Conservation (phyloP, 2,329 filamentous ascomycete genomes). For the Aureobasidium melanogenum region DNA sequence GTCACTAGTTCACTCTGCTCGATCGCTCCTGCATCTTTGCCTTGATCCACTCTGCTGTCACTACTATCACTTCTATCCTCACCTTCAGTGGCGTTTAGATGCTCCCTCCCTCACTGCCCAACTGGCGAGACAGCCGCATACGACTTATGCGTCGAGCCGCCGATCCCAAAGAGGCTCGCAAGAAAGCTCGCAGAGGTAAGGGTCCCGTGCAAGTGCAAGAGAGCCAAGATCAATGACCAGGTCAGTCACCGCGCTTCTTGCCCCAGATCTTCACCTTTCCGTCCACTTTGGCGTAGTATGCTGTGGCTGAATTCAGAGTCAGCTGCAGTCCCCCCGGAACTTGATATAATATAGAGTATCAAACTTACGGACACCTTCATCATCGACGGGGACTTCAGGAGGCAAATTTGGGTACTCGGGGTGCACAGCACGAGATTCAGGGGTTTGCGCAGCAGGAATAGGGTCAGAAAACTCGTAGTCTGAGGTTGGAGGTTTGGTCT, state of each 20-base stretch:
- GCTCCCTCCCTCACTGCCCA: no score
- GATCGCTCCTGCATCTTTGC: no score
- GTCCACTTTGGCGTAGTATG: not conserved
- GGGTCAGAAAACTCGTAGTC: not conserved
- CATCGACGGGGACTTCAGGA: not conserved
- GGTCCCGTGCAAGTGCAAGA: not conserved
- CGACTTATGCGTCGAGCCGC: not conserved
- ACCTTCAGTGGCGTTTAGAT: no score
- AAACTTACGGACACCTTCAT: not conserved
- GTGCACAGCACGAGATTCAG: not conserved
- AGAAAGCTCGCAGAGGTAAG: not conserved
- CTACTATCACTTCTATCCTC: no score
- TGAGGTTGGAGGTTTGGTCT: not conserved
- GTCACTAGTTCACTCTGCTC: no score
- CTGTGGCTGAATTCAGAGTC: not conserved
- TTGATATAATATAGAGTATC: not conserved
- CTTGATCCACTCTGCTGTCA: no score
- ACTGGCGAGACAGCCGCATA: no score
- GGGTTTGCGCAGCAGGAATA: not conserved
- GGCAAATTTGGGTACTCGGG: not conserved
- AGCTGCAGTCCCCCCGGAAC: not conserved
- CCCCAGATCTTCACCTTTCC: not conserved
- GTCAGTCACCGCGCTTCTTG: not conserved
- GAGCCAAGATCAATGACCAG: no score
- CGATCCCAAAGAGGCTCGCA: not conserved